A percentile compares a stretch with the other conserved stretches of the same genome.
Evolutionary conservation across 2,329 filamentous ascomycete species (phyloP).

Genomic region (Colletotrichum abscissum): DNA sequence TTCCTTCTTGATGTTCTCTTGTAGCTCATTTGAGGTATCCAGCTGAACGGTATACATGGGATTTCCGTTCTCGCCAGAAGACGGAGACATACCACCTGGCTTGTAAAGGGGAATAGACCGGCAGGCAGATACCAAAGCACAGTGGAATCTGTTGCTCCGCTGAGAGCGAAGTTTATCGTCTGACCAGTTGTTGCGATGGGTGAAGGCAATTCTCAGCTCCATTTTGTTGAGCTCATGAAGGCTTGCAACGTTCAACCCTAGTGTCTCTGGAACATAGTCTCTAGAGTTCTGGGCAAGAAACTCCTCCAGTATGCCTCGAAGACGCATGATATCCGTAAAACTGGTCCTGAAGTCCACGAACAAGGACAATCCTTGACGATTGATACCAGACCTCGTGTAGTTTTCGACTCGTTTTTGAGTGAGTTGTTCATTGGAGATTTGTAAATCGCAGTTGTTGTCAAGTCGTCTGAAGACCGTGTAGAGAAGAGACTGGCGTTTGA

Average conservation of each 20-base stretch:
- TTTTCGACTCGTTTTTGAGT: constrained; percentile 77
- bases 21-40: constrained; percentile 3
- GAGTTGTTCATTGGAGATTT: constrained; percentile 72
- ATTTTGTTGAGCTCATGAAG: constrained; percentile 54
- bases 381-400: constrained; percentile 70
- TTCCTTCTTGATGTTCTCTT: constrained; percentile 32
- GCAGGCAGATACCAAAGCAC: constrained; percentile 74
- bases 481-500: constrained; percentile 46
- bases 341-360: constrained; percentile 77
- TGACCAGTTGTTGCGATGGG: constrained; percentile 81
- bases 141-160: constrained; percentile 80
- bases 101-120: constrained; percentile 74
- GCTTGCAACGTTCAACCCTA: constrained; percentile 71
- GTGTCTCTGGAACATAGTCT: constrained; percentile 73
- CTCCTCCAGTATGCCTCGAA: constrained; percentile 71
- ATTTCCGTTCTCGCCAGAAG: constrained; percentile 33
- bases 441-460: constrained; percentile 43
- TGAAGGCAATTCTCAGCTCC: constrained; percentile 63
- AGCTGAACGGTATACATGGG: constrained; percentile 35
- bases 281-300: constrained; percentile 69
- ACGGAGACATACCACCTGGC: constrained; percentile 25
- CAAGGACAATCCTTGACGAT: constrained; percentile 74
- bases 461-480: constrained; percentile 49
- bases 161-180: constrained; percentile 77
- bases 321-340: constrained; percentile 73